phyloP scores from a whole-genome alignment of 495 filamentous ascomycete genomes.

The Podospora conica region DNA sequence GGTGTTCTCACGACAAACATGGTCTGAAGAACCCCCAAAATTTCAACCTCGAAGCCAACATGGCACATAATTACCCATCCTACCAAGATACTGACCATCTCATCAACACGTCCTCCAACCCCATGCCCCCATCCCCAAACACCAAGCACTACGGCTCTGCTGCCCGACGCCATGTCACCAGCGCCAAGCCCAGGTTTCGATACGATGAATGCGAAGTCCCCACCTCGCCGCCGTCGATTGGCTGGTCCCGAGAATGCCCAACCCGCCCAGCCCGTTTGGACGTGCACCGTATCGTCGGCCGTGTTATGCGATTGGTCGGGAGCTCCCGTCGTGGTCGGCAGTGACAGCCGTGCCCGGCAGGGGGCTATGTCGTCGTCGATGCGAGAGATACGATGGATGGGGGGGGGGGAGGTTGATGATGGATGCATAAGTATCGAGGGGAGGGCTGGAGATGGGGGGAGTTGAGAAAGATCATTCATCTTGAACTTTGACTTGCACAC shows the following conservation, averaged over 20 bases:
- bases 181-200: background rate
- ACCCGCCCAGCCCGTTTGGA: background rate
- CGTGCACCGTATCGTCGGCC: background rate
- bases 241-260: background rate
- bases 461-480: background rate
- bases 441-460: background rate
- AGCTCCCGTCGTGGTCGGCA: background rate
- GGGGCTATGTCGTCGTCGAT: background rate
- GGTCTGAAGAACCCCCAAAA: too few relatives aligned
- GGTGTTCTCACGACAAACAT: too few relatives aligned
- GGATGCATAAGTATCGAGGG: background rate
- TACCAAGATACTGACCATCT: too few relatives aligned
- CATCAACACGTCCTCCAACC: too few relatives aligned
- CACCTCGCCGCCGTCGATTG: background rate
- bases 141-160: too few relatives aligned
- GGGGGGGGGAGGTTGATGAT: background rate
- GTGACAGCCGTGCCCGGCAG: background rate
- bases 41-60: too few relatives aligned
- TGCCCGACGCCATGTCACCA: too few relatives aligned
- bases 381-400: background rate
- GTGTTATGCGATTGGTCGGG: background rate
- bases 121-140: too few relatives aligned
- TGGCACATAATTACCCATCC: background rate
- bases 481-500: background rate
- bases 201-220: background rate